A percentile compares a stretch with the other conserved stretches of the same genome.
phyloP scores from a whole-genome alignment of 2,329 filamentous ascomycete genomes.

The Neodidymelliopsis sp. region DNA sequence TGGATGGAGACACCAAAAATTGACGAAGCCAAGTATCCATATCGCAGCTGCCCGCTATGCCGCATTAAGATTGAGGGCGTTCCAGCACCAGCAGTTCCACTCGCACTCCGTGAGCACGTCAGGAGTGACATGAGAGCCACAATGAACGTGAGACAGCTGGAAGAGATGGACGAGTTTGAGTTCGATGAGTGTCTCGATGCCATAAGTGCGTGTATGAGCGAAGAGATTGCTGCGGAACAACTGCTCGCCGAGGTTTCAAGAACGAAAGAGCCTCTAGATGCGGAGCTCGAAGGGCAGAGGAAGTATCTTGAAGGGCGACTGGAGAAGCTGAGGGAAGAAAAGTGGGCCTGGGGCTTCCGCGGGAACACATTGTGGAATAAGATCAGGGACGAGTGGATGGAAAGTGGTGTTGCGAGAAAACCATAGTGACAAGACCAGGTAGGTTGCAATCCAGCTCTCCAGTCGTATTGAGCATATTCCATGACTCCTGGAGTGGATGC shows the following conservation, averaged over 20 bases:
- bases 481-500: too few species aligned
- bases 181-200: slow-evolving; percentile 19
- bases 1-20: slow-evolving; percentile 35
- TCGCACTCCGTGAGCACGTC: slow-evolving; percentile 11
- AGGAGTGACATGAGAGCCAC: slow-evolving; percentile 9
- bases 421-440: not conserved
- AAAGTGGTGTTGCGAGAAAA: slow-evolving; percentile 16
- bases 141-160: slow-evolving; percentile 13
- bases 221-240: slow-evolving; percentile 28
- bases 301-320: slow-evolving; percentile 9
- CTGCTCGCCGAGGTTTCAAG: slow-evolving; percentile 12
- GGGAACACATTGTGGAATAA: slow-evolving; percentile 18
- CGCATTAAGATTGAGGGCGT: slow-evolving; percentile 26
- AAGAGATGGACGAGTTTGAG: slow-evolving; percentile 18
- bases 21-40: slow-evolving; percentile 28
- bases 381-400: slow-evolving; percentile 25
- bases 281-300: not conserved
- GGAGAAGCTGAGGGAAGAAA: slow-evolving; percentile 22
- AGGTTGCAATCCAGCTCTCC: too few species aligned
- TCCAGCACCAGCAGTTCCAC: not conserved
- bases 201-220: slow-evolving; percentile 25
- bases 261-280: not conserved
- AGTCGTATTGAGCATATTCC: too few species aligned
- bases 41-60: slow-evolving; percentile 33
- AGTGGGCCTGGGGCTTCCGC: slow-evolving; percentile 27